These are phyloP conservation scores for Lophium mytilinum DNA, from an alignment of 495 filamentous ascomycete genomes.

Conservation along the genomic window DNA sequence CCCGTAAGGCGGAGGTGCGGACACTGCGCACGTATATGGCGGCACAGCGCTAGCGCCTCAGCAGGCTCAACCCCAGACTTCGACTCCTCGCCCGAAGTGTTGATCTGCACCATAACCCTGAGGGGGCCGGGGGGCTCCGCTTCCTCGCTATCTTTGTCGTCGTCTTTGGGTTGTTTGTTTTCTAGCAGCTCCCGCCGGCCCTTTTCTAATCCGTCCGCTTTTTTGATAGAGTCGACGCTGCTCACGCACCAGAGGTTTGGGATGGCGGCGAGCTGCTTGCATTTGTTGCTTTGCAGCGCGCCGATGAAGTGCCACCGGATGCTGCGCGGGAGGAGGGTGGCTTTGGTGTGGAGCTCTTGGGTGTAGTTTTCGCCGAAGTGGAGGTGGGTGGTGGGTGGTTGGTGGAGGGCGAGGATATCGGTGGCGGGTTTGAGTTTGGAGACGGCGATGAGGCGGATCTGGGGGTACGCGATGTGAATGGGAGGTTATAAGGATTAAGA, in stretches of 20 bases:
- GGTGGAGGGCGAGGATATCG: slow-evolving; percentile 78
- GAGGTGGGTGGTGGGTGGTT: slow-evolving; percentile 43
- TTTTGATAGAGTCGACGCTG: slow-evolving; percentile 79
- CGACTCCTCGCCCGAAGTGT: slow-evolving; percentile 79
- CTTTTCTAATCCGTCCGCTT: slow-evolving; percentile 72
- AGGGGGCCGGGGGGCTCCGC: slow-evolving; percentile 32
- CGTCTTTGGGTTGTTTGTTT: not conserved
- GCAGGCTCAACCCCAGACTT: slow-evolving; percentile 73
- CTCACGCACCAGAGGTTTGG: slow-evolving; percentile 90
- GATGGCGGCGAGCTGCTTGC: slow-evolving; percentile 73
- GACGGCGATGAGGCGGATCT: slow-evolving; percentile 84
- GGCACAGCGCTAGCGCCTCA: slow-evolving; percentile 51
- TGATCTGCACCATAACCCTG: slow-evolving; percentile 83
- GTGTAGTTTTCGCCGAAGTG: slow-evolving; percentile 98
- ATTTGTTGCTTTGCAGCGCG: slow-evolving; percentile 84
- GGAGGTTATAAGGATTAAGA: not conserved
- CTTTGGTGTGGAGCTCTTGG: slow-evolving; percentile 85
- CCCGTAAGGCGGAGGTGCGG: slow-evolving; percentile 67
- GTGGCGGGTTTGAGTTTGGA: slow-evolving; percentile 88
- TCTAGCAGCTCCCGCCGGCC: slow-evolving; percentile 41
- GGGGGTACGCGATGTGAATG: not conserved
- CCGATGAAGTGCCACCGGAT: slow-evolving; percentile 97
- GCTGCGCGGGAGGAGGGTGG: slow-evolving; percentile 60
- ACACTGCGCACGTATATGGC: slow-evolving; percentile 59
- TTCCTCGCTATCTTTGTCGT: slow-evolving; percentile 19